Evolutionary conservation across 2,329 filamentous ascomycete species (phyloP).

Genomic region (Alternaria postmessia): DNA sequence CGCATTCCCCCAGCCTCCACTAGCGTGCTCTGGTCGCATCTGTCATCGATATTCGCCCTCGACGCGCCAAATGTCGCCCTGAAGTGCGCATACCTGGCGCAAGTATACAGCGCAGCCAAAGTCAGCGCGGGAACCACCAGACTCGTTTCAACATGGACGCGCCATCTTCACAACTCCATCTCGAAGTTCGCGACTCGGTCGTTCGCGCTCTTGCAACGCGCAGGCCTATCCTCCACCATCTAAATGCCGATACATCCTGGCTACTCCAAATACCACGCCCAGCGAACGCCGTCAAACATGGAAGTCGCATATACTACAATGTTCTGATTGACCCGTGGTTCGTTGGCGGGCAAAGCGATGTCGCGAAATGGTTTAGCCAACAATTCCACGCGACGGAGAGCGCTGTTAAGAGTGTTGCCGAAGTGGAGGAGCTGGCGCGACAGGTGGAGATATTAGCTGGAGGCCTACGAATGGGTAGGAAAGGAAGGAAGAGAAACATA

Average conservation of each 20-base stretch:
- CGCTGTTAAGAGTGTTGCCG: slow-evolving; percentile 62
- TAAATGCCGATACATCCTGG: slow-evolving; percentile 74
- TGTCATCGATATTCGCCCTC: slow-evolving; percentile 2
- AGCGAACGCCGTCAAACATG: slow-evolving; percentile 50
- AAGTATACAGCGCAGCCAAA: slow-evolving; percentile 5
- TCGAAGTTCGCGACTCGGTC: slow-evolving; percentile 53
- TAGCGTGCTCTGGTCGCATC: slow-evolving; percentile 21
- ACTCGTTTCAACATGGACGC: slow-evolving; percentile 37
- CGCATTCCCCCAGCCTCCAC: slow-evolving; percentile 18
- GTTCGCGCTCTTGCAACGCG: slow-evolving; percentile 52
- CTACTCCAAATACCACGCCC: slow-evolving; percentile 70
- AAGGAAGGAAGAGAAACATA: slow-evolving; percentile 16
- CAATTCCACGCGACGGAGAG: slow-evolving; percentile 68
- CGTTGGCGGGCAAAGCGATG: slow-evolving; percentile 67
- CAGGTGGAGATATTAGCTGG: slow-evolving; percentile 58
- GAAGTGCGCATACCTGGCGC: slow-evolving; percentile 5
- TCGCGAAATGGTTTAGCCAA: slow-evolving; percentile 70
- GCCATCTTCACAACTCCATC: slow-evolving; percentile 52
- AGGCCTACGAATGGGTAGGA: slow-evolving; percentile 33
- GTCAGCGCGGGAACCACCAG: not conserved
- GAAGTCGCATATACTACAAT: slow-evolving; percentile 66
- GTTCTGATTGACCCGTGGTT: slow-evolving; percentile 73
- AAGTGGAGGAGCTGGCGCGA: slow-evolving; percentile 62
- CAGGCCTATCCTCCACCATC: slow-evolving; percentile 67
- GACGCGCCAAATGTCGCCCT: slow-evolving; percentile 32